Base-by-base conservation (phyloP, 2,329 filamentous ascomycete genomes). In the Simplicillium aogashimaense region DNA sequence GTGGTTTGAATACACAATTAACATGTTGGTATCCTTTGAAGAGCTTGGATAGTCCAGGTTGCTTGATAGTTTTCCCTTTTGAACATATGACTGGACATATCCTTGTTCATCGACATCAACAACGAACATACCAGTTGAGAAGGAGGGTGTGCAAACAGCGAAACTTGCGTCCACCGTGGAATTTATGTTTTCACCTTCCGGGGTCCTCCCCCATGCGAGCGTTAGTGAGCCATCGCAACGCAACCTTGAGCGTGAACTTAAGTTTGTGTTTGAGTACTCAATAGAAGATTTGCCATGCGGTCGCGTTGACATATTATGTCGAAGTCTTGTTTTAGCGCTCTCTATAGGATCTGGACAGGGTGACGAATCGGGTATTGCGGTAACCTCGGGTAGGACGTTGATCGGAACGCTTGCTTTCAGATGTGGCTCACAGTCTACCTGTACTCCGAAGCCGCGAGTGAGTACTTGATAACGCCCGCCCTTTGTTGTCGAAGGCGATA, bases 71-170 rank as follows among this genome's bases (percentile, higher is more conserved):
- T 53, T 18, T 3, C 47, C 48, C 0, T 44, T 46, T 13, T 36
- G 37, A 0, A 45, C 28, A 2, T 57, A 51, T 0, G 41, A 45
- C 0, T 55, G 10, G 0, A 66, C 43, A 13, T 53, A 42, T 0
- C 61, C 62, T 0, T 33, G 2, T 0, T 17, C 0, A 17, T 64
- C 54, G 1, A 63, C 43, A 0, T 53, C 54, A 1, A 65, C 42
- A 4, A 63, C 49, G 45, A 66, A 65, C 35, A 53, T 47, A 1
- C 55, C 58, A 0, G 58, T 60, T n/a, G 53, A 37, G 2, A 63
- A 53, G 0, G 45, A n/a, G 0, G 59, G 55, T 0, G 29, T 20
- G 18, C 60, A 64, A 0, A 46, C n/a, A 1, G 51, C 31, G 6
- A 53, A 51, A 13, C 42, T 50, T 0, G 47, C 46, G 1, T 54